Base-by-base conservation (phyloP, 2,329 filamentous ascomycete species). In the Teratosphaeria pseudoeucalypti region DNA sequence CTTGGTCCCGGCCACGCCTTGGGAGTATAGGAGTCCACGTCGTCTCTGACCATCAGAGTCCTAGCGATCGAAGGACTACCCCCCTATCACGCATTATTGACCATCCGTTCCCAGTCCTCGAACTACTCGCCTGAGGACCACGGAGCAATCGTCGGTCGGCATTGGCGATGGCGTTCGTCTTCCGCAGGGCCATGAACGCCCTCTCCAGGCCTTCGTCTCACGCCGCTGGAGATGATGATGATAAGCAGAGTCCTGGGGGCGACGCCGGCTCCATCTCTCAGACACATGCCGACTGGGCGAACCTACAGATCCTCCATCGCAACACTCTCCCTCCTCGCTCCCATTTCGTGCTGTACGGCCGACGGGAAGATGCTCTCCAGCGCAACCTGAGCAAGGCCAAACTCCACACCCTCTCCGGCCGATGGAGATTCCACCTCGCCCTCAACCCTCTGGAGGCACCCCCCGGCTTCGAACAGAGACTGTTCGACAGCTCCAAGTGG, bases 251-350 rank as follows among this genome's bases (percentile, higher is more conserved):
- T n/a, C n/a, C 53, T 34, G 16, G 26, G 5, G 27, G 53, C 16
- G 19, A 54, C 6, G 34, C 34, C 16, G 53, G 53, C 53, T 9
- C 53, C 3, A 32, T 34, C 3, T 39, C 56, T 29, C 19, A n/a
- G 10, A 12, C 52, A 58, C 39, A 52, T 34, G 82, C 82, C 0
- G 83, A 86, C 67, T 86, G 83, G 82, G 82, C 78, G 69, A 86
- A 86, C 64, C 76, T 85, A 59, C 67, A 77, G 3, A 75, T 86
- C 34, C 75, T 86, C 16, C 84, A 85, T 68, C 80, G 78, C 63
- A 84, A 84, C 64, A 83, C 81, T 0, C 74, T 86, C 6, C 74
- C 80, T 9, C 79, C 82, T 4, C 78, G 84, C 59, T 79, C 81
- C 55, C 76, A 81, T 64, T 86, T 85, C 67, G 79, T 80, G 67